Evolutionary conservation across 495 filamentous ascomycete species (phyloP).

Genomic region (Corynascus novoguineensis): DNA sequence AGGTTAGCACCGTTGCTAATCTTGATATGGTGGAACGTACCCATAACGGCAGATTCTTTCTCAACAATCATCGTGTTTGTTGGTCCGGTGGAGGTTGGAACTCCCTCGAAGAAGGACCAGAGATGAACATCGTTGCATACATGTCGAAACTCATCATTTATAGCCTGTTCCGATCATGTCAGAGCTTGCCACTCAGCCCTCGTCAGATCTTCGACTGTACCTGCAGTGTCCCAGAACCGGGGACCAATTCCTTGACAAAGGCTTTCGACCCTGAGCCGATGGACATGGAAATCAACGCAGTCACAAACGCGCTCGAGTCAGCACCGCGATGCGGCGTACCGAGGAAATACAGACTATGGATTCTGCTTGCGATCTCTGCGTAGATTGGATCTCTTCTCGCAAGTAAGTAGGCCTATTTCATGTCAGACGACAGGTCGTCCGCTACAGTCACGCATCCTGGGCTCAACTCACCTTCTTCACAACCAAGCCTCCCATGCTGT

Average conservation of each 20-base stretch:
- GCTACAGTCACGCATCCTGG: background rate
- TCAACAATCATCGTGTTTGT: constrained; percentile 29
- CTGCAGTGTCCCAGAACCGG: constrained; percentile 22
- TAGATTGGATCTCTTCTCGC: constrained; percentile 22
- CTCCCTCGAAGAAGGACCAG: constrained; percentile 46
- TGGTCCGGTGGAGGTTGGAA: constrained; percentile 30
- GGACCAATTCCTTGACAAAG: constrained; percentile 39
- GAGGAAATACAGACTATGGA: constrained; percentile 28
- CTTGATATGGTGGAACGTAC: background rate
- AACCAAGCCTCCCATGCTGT: constrained; percentile 33
- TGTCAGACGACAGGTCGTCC: background rate
- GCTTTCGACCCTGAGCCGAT: constrained; percentile 24
- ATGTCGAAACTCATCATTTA: constrained; percentile 47
- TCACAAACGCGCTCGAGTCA: constrained; percentile 12
- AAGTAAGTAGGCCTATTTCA: constrained; percentile 23
- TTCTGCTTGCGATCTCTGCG: constrained; percentile 18
- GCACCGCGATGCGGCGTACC: constrained; percentile 28
- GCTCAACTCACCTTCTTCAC: constrained; percentile 24
- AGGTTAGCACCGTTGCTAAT: background rate
- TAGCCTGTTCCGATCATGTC: constrained; percentile 4
- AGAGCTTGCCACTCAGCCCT: background rate
- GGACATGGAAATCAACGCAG: constrained; percentile 9
- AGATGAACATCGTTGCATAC: constrained; percentile 29
- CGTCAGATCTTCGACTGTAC: background rate
- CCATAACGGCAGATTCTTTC: constrained; percentile 38